Evolutionary conservation across 1,284 basidiomycete species (phyloP).

Genomic region (Cutaneotrichosporon cutaneum): DNA sequence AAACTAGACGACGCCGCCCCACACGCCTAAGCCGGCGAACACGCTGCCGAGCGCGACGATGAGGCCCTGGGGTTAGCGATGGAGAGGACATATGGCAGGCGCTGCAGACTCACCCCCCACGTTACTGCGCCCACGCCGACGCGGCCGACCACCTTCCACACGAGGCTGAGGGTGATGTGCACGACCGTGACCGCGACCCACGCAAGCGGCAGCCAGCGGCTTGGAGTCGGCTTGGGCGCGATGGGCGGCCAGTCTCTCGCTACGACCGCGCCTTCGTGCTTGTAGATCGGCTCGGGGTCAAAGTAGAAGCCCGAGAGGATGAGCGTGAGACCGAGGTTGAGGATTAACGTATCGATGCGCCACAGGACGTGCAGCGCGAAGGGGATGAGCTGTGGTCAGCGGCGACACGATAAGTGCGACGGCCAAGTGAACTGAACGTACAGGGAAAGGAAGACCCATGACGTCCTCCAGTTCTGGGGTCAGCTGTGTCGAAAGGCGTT

Average conservation of each 20-base stretch:
- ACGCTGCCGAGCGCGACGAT: constrained; percentile 51
- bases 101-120: constrained; percentile 48
- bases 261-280: constrained; percentile 20
- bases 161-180: constrained; percentile 42
- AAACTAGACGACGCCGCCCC: constrained; percentile 50
- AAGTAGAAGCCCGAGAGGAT: constrained; percentile 51
- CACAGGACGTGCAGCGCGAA: constrained; percentile 51
- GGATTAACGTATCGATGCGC: constrained; percentile 52
- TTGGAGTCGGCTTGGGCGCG: constrained; percentile 32
- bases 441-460: constrained; percentile 49
- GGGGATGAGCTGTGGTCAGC: constrained; percentile 43
- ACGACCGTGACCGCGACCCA: constrained; percentile 39
- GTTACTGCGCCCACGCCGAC: constrained; percentile 51
- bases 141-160: constrained; percentile 49
- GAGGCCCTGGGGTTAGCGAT: constrained; percentile 38
- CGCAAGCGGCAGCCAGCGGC: constrained; percentile 31
- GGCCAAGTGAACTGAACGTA: constrained; percentile 20
- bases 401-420: too few species aligned
- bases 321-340: constrained; percentile 54
- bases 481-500: constrained; percentile 27
- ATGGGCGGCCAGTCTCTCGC: constrained; percentile 16
- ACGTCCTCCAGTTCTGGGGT: constrained; percentile 47
- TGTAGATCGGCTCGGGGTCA: constrained; percentile 49
- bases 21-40: constrained; percentile 50
- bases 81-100: too few species aligned